Evolutionary conservation across 257 asterid species (phyloP), one percentile per base, ranked within the genome.

Genomic region (Petunia secreta): DNA sequence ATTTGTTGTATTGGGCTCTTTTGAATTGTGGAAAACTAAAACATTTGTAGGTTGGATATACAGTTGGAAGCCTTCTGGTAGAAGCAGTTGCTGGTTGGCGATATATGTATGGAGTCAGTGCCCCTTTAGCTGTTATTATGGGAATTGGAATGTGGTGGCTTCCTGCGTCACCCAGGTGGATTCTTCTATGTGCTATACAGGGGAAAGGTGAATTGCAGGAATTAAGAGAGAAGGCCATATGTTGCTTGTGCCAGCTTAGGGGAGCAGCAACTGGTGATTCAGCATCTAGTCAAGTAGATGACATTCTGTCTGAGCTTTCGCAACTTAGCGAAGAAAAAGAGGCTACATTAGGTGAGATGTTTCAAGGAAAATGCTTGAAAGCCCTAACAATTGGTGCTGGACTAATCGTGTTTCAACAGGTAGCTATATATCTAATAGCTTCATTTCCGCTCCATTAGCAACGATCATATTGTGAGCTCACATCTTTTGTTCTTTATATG

Each of bases 71-170:
- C 91, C 93, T 96, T 86, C 82, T 88, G 91, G 90, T 94, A 55
- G 91, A 91, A 58, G 80, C 89, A n/a, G 79, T 87, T 77, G 80
- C 90, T 81, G 98, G 99, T 84, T 95, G 99, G 99, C 92, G 99
- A 76, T 89, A 90, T 86, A 91, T 90, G 93, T 96, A 89, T 83
- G 97, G 93, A 80, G 69, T 90, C 85, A 88, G 97, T 89, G 83
- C 63, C 79, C 98, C 98, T 62, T 63, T 96, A 69, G 82, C 99
- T 58, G 74, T 96, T 83, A 78, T 91, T 80, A 92, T 94, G 98
- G 99, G 95, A 68, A 78, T 89, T 83, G 98, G 99, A 75, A 96
- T 92, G 92, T 96, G 97, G 98, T 96, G 98, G 94, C 89, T 96
- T 63, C 98, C 99, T 75, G 86, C 90, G 75, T 94, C 99, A 3